phyloP scores from a whole-genome alignment of 1,284 basidiomycete species.

The Ustilago lituana region DNA sequence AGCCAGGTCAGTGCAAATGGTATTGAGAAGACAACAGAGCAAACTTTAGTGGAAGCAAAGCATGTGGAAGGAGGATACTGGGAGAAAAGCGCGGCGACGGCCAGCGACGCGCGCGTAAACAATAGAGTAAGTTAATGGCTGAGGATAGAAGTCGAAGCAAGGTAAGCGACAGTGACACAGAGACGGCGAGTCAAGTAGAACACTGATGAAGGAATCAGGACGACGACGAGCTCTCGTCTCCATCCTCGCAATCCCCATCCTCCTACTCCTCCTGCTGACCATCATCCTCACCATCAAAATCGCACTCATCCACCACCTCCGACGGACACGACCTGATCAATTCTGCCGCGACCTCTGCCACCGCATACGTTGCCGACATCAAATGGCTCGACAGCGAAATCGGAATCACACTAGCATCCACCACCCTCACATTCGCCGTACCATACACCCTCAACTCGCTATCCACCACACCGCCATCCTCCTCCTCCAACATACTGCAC shows the following conservation, averaged over 20 bases:
- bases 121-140: not conserved
- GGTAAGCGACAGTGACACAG: not conserved
- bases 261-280: slow-evolving; percentile 3
- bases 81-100: slow-evolving; percentile 5
- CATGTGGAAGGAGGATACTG: too few relatives aligned
- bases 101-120: slow-evolving; percentile 3
- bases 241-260: slow-evolving; percentile 20
- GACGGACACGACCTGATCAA: slow-evolving; percentile 46
- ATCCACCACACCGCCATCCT: slow-evolving; percentile 76
- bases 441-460: slow-evolving; percentile 75
- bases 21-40: too few relatives aligned
- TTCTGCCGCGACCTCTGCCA: slow-evolving; percentile 67
- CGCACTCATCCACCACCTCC: slow-evolving; percentile 40
- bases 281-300: slow-evolving; percentile 26
- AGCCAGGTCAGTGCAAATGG: not conserved
- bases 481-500: slow-evolving; percentile 74
- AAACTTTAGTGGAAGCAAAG: too few relatives aligned
- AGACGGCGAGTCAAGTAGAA: not conserved
- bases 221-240: not conserved
- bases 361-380: slow-evolving; percentile 66
- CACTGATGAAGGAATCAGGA: not conserved
- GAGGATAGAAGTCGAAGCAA: too few relatives aligned
- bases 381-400: slow-evolving; percentile 71
- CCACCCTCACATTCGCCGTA: slow-evolving; percentile 73
- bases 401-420: slow-evolving; percentile 67